A percentile compares a stretch with the other conserved stretches of the same genome.
Evolutionary conservation across 768 basidiomycete genomes (phyloP).

Genomic region (Suillus hirtellus): DNA sequence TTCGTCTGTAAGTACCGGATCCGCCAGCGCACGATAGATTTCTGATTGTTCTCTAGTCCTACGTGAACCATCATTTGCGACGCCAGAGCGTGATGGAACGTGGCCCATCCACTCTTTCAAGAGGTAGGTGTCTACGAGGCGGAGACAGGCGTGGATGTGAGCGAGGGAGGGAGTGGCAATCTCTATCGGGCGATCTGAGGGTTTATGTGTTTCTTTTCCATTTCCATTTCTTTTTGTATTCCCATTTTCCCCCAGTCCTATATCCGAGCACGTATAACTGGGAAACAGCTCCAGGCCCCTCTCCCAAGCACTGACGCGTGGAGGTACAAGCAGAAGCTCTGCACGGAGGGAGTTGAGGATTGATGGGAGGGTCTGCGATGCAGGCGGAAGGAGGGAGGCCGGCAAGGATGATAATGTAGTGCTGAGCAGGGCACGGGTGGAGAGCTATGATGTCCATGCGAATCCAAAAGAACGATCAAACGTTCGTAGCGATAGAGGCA

Average conservation of each 20-base stretch:
- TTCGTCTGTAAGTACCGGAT: not conserved
- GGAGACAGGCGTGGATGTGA: constrained; percentile 56
- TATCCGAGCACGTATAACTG: constrained; percentile 17
- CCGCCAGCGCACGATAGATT: not conserved
- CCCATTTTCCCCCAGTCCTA: not conserved
- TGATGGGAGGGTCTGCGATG: constrained; percentile 27
- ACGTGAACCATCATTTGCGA: constrained; percentile 14
- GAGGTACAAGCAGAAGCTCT: constrained; percentile 42
- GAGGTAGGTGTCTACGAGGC: constrained; percentile 62
- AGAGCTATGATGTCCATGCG: constrained; percentile 39
- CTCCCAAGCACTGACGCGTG: constrained; percentile 39
- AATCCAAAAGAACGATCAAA: not conserved
- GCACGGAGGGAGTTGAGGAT: constrained; percentile 34
- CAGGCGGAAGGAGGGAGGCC: constrained; percentile 38
- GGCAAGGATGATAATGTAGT: constrained; percentile 51
- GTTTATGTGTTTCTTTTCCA: not conserved
- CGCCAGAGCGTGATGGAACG: constrained; percentile 11
- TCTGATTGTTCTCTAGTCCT: constrained; percentile 17
- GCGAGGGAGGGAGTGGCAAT: constrained; percentile 36
- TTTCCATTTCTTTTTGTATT: not conserved
- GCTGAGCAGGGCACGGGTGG: constrained; percentile 54
- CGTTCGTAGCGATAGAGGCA: not conserved
- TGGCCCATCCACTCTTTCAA: constrained; percentile 52
- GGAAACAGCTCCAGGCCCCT: constrained; percentile 45
- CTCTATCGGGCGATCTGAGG: not conserved